phyloP scores from a whole-genome alignment of 495 filamentous ascomycete species.

The Tuber melanosporum region DNA sequence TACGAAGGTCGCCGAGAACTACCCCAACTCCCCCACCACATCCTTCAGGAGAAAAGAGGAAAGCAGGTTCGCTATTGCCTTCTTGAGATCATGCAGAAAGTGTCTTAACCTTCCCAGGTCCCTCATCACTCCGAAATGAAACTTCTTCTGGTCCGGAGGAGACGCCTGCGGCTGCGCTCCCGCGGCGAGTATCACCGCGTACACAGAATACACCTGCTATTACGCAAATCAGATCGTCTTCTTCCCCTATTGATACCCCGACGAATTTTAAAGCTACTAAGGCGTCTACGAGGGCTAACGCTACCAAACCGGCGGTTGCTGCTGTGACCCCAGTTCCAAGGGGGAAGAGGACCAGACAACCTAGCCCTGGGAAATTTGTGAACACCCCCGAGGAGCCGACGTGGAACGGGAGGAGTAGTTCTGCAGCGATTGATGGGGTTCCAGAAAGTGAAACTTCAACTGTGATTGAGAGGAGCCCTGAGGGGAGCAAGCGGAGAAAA shows the following conservation, averaged over 20 bases:
- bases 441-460: slow-evolving; percentile 3
- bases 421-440: background rate
- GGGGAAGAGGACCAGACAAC: slow-evolving; percentile 34
- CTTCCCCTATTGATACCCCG: slow-evolving; percentile 3
- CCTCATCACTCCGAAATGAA: slow-evolving; percentile 13
- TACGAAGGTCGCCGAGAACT: slow-evolving; percentile 11
- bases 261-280: slow-evolving; percentile 4
- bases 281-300: slow-evolving; percentile 4
- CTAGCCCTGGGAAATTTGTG: slow-evolving; percentile 31
- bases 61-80: background rate
- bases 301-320: background rate
- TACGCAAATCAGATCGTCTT: background rate
- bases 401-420: background rate
- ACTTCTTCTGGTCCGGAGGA: background rate
- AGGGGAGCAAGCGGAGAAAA: slow-evolving; percentile 1
- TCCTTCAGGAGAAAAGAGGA: background rate
- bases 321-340: slow-evolving; percentile 27
- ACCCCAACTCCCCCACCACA: background rate
- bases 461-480: background rate
- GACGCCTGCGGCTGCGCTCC: background rate
- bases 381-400: slow-evolving; percentile 11
- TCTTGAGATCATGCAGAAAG: background rate
- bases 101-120: background rate
- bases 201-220: background rate
- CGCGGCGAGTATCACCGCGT: slow-evolving; percentile 18